Conservation (phyloP, 768 basidiomycete species). For the Cystofilobasidium capitatum region DNA sequence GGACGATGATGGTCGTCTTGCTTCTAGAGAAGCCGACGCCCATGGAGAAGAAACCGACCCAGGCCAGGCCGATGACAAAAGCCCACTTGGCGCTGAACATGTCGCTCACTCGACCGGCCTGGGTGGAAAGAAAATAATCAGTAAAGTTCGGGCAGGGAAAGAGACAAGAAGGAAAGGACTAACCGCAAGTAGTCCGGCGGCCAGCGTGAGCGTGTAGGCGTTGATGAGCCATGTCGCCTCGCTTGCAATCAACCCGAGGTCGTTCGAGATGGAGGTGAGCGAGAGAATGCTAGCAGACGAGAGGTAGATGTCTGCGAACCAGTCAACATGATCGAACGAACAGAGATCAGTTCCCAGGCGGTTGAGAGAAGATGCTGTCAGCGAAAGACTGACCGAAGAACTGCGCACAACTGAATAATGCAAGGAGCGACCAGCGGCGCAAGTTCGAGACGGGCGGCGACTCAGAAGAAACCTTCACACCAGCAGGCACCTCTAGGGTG, state of each 20-base stretch:
- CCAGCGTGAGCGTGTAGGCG: constrained; percentile 1
- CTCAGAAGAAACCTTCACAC: too few species aligned
- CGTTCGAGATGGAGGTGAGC: background rate
- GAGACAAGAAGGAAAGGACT: too few species aligned
- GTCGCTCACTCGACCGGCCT: constrained; percentile 5
- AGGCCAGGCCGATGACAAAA: constrained; percentile 43
- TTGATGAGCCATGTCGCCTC: background rate
- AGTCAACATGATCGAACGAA: background rate
- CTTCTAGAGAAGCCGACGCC: constrained; percentile 45
- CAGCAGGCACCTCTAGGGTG: too few species aligned
- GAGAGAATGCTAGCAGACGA: background rate
- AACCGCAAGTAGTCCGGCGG: background rate
- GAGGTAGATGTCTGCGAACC: background rate
- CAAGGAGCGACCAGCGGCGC: background rate
- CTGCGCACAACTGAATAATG: background rate
- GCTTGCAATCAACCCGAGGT: background rate
- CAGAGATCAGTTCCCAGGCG: too few species aligned
- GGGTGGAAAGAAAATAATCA: background rate
- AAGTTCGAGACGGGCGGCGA: too few species aligned
- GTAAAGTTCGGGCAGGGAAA: too few species aligned
- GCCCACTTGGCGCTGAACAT: constrained; percentile 20
- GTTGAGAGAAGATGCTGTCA: background rate
- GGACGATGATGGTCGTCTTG: constrained; percentile 47
- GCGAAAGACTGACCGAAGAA: background rate
- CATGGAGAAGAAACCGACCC: constrained; percentile 45